phyloP scores from a whole-genome alignment of 352 stramenopile genomes.

The Pythium aristosporum region DNA sequence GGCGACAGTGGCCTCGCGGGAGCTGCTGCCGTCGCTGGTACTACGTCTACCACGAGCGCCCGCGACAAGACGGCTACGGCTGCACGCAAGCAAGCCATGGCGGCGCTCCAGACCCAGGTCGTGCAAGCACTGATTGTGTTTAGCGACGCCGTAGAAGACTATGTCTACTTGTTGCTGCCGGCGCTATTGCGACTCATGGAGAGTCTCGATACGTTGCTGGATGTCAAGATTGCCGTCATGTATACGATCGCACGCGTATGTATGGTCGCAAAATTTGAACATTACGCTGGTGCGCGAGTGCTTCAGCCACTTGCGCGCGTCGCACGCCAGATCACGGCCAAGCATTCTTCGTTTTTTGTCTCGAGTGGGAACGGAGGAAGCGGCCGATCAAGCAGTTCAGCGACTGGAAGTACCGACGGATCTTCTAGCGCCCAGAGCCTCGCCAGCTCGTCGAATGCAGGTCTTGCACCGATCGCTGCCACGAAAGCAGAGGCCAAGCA shows the following conservation, averaged over 20 bases:
- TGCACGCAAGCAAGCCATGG: constrained; percentile 26
- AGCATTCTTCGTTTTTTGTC: constrained; percentile 66
- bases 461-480: constrained; percentile 41
- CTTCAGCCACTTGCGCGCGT: constrained; percentile 71
- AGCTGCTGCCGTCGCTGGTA: too few relatives aligned
- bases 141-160: constrained; percentile 90
- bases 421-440: neutral
- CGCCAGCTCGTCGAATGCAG: constrained; percentile 10
- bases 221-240: constrained; percentile 75
- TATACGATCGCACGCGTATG: constrained; percentile 69
- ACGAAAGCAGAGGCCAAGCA: constrained; percentile 65
- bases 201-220: constrained; percentile 79
- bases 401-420: neutral
- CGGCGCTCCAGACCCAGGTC: constrained; percentile 74
- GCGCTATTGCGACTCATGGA: constrained; percentile 93
- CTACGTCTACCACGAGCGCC: neutral
- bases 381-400: constrained; percentile 8
- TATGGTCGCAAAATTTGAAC: constrained; percentile 70
- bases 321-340: constrained; percentile 69
- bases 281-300: constrained; percentile 74
- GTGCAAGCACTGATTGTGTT: constrained; percentile 91
- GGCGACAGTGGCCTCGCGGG: neutral
- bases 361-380: constrained; percentile 29
- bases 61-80: constrained; percentile 26
- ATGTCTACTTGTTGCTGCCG: constrained; percentile 94